A percentile compares a stretch with the other conserved stretches of the same genome.
These are phyloP conservation scores for Gracilaria domingensis DNA, from an alignment of 23 red algal species.

Conservation along the genomic window DNA sequence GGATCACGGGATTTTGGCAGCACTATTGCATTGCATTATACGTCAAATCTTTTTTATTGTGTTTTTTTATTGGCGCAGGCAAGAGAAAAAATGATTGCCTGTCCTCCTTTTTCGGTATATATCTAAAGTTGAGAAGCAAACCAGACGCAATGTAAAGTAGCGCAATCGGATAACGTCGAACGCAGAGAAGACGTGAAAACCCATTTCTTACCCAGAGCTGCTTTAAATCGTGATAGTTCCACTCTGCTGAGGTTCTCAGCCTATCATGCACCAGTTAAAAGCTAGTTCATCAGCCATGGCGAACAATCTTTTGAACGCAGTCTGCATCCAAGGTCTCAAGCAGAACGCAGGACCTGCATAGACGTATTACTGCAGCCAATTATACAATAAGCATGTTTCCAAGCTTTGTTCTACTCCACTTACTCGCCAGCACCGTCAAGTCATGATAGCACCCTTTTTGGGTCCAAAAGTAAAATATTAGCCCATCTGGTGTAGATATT, in stretches of 20 bases:
- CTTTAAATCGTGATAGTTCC: constrained; percentile 24
- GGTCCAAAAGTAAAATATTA: constrained; percentile 19
- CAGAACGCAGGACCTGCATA: background rate
- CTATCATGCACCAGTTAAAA: constrained; percentile 3
- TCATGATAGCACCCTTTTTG: background rate
- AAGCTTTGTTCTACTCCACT: background rate
- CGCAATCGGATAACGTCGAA: background rate
- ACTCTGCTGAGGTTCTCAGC: background rate
- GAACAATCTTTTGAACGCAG: background rate
- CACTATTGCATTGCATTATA: background rate
- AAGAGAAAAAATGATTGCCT: background rate
- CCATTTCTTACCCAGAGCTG: background rate
- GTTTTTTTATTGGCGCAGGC: background rate
- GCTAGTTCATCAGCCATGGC: background rate
- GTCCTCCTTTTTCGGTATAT: background rate
- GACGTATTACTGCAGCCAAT: no score
- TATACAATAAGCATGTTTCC: no score
- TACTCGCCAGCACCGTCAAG: background rate
- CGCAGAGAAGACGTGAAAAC: background rate
- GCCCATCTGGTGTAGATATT: constrained; percentile 5
- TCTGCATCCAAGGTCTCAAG: constrained; percentile 2
- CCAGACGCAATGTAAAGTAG: background rate
- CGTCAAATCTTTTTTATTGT: no score
- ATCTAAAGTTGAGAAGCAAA: background rate
- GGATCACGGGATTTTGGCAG: no score